Conservation (phyloP, 169 alveolate genomes). For the Prorocentrum cordatum region DNA sequence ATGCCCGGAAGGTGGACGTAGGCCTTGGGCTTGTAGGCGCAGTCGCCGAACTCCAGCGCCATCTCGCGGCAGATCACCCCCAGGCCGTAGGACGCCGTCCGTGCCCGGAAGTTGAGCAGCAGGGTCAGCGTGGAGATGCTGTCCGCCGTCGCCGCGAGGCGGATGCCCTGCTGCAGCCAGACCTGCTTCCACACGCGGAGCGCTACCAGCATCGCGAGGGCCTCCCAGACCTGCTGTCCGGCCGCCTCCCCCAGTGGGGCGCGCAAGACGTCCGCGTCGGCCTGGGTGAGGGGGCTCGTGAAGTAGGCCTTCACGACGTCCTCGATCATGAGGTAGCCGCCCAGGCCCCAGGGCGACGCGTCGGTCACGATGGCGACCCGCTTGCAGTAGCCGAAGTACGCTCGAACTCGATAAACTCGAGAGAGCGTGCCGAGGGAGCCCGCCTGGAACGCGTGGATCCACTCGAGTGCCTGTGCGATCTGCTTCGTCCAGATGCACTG, state of each 20-base stretch:
- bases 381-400: not conserved
- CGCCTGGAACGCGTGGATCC: not conserved
- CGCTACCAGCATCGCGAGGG: not conserved
- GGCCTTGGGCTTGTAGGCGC: not conserved
- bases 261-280: not conserved
- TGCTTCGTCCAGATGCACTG: slow-evolving; percentile 3
- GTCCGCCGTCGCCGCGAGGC: not conserved
- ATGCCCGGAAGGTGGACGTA: not conserved
- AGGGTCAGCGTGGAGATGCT: not conserved
- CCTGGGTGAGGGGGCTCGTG: not conserved
- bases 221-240: not conserved
- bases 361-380: not conserved
- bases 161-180: not conserved
- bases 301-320: not conserved
- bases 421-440: not conserved
- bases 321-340: not conserved
- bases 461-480: not conserved
- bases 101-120: not conserved
- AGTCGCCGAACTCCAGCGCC: not conserved
- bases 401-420: not conserved
- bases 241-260: not conserved
- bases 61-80: not conserved
- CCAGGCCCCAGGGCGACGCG: slow-evolving; percentile 19
- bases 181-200: not conserved
- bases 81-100: not conserved